These are phyloP conservation scores for Phialophora verrucosa DNA, from an alignment of 2,329 filamentous ascomycete species.

Conservation along the genomic window DNA sequence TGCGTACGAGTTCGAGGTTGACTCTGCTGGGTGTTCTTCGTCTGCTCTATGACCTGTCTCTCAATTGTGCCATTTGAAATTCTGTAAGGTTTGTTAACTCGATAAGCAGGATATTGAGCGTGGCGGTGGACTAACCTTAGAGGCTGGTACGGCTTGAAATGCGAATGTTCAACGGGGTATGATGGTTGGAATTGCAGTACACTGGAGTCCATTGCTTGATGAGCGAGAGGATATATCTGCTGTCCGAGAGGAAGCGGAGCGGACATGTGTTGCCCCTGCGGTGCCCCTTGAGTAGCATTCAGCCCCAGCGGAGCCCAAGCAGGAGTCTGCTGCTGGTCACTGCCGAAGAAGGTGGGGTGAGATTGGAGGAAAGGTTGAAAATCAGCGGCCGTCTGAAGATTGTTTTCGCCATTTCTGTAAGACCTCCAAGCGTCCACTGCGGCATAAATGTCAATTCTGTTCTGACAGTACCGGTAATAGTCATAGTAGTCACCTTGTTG, in stretches of 20 bases:
- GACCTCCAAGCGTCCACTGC: conserved; percentile 39
- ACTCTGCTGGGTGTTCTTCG: neutral
- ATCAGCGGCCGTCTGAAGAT: conserved; percentile 28
- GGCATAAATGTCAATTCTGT: conserved; percentile 37
- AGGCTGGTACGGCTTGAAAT: conserved; percentile 26
- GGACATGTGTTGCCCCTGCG: neutral
- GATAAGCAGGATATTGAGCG: conserved; percentile 38
- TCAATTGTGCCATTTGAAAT: conserved; percentile 28
- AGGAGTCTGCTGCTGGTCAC: neutral
- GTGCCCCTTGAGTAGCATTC: neutral
- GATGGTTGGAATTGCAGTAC: conserved; percentile 4
- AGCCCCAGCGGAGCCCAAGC: neutral
- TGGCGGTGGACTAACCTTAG: conserved; percentile 38
- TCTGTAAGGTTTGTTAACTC: conserved; percentile 40
- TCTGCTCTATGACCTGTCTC: conserved; percentile 26
- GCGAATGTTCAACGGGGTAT: neutral
- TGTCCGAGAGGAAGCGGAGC: neutral
- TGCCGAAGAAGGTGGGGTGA: neutral
- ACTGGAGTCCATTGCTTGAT: conserved; percentile 9
- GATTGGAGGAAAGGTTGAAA: conserved; percentile 3
- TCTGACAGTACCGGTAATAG: conserved; percentile 20
- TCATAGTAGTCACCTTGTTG: conserved; percentile 37
- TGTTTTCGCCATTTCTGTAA: conserved; percentile 32
- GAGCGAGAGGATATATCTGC: neutral
- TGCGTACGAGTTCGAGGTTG: neutral